Base-by-base conservation (phyloP, 805 yeast genomes). In the Saccharomycopsis javanensis region DNA sequence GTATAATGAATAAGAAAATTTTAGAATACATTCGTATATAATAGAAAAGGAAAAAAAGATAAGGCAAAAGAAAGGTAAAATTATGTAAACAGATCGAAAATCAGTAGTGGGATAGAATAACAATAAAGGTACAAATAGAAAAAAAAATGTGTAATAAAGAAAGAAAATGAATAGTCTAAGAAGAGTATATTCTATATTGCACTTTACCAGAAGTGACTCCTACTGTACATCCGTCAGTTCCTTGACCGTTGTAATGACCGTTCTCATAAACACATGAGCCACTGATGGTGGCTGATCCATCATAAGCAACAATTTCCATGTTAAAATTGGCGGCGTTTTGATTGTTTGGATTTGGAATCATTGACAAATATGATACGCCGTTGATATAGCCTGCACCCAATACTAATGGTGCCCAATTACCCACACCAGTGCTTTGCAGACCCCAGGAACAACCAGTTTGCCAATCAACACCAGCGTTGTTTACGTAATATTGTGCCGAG, bases 321-420 rank as follows among this genome's bases (percentile, higher is more conserved):
- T 83, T 84, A 77, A 71, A 86, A 78, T 83, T 85, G 57, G 85
- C 79, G 57, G 91, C 75, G 20, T 78, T 69, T 23, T 69, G 64
- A 79, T 88, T 88, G 82, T 91, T 90, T 68, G 97, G 96, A 38
- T 92, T 92, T 73, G 97, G 97, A 74, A 90, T 88, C 73, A 92
- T 76, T 6, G 97, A 88, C 66, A 92, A 74, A 79, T 88, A 91
- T 56, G 96, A 77, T 66, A 81, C 75, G 59, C 78, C 78, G 64
- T 69, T 72, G 60, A 87, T 76, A 73, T 79, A 77, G 69, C 98
- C 97, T 54, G 97, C 89, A 72, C 99, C 99, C 66, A 94, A 78
- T 74, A 85, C 88, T 64, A 92, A 78, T 66, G 98, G 85, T 52
- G 86, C 84, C 88, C 88, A 85, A 80, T 85, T 85, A 72, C 90